Base-by-base conservation (phyloP, 371 early-diverging fungal species). In the Mortierella sp. region DNA sequence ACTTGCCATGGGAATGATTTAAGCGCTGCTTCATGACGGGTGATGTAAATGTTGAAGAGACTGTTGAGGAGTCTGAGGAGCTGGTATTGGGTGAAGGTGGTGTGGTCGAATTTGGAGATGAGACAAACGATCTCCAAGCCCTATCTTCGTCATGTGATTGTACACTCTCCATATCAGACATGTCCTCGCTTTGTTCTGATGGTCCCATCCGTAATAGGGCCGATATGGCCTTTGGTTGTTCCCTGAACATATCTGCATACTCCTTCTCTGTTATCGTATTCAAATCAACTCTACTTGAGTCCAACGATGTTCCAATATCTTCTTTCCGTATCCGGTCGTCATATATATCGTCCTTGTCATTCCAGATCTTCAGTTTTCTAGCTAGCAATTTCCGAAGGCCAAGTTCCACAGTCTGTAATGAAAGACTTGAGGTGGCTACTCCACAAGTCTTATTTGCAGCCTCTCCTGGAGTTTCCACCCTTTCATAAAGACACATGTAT, bases 401-500 rank as follows among this genome's bases (percentile, higher is more conserved):
- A 13, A 77, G 68, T 43, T 77, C 78, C 5, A 72, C 78, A 17
- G 72, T 61, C 37, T 77, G 78, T 8, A 77, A 34, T 34, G 78
- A 77, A 3, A 77, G 58, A 22, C 61, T 72, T 12, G 78, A 64
- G 2, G 29, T 26, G 0, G 31, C n/a, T 37, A 35, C n/a, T 15
- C 34, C 29, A 7, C 10, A 17, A 19, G 13, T 13, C 26, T 51
- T 65, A 19, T 8, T 28, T 13, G 49, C 34, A 32, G 28, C 55
- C n/a, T 53, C 54, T 13, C 55, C 66, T 28, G 31, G 17, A 3
- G 12, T 29, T 35, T 69, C 73, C 26, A 87, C 85, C 40, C 86
- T 89, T 84, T 97, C 96, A 78, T 97, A 98, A 34, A 97, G 85
- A 22, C 97, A 86, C 94, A 98, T 93, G 72, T 96, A 97, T 0